phyloP scores from a whole-genome alignment of 2,329 filamentous ascomycete genomes.

The Leptographium wingfieldii region DNA sequence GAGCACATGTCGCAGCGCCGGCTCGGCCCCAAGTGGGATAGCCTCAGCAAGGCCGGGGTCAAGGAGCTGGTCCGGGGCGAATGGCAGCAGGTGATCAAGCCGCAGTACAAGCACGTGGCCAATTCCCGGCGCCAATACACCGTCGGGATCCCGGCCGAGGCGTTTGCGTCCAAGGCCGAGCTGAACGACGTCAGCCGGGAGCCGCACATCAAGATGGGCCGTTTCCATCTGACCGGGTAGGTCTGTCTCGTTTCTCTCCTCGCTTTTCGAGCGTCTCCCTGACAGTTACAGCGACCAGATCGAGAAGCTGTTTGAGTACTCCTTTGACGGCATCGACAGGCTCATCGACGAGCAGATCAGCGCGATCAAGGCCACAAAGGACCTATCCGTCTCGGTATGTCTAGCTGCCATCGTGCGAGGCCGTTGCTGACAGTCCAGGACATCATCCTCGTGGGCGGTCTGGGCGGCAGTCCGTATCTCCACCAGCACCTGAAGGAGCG shows the following conservation, averaged over 20 bases:
- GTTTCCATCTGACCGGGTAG: conserved; percentile 17
- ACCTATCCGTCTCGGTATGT: conserved; percentile 1
- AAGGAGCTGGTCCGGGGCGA: conserved; percentile 31
- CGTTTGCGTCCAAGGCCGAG: conserved; percentile 5
- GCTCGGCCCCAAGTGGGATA: conserved; percentile 31
- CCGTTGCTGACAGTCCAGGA: conserved; percentile 15
- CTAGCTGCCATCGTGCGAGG: too few species aligned
- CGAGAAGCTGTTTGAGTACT: conserved; percentile 19
- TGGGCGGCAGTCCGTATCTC: conserved; percentile 34
- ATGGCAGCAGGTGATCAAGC: conserved; percentile 24
- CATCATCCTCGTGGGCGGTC: conserved; percentile 36
- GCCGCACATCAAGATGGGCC: conserved; percentile 7
- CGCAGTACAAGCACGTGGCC: conserved; percentile 21
- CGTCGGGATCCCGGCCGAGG: conserved; percentile 9
- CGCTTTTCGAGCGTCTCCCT: not conserved
- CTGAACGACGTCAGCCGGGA: conserved; percentile 5
- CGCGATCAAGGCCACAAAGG: conserved; percentile 2
- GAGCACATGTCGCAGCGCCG: conserved; percentile 29
- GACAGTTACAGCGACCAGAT: conserved; percentile 18
- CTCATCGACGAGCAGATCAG: conserved; percentile 19
- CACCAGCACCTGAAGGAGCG: conserved; percentile 23
- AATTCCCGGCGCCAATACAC: conserved; percentile 5
- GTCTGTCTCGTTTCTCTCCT: not conserved
- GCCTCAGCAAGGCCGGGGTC: conserved; percentile 28
- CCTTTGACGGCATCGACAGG: conserved; percentile 29